Evolutionary conservation across 371 early-diverging fungal species (phyloP), one percentile per base, ranked within the genome.

Genomic region (Rhizopus sp.): DNA sequence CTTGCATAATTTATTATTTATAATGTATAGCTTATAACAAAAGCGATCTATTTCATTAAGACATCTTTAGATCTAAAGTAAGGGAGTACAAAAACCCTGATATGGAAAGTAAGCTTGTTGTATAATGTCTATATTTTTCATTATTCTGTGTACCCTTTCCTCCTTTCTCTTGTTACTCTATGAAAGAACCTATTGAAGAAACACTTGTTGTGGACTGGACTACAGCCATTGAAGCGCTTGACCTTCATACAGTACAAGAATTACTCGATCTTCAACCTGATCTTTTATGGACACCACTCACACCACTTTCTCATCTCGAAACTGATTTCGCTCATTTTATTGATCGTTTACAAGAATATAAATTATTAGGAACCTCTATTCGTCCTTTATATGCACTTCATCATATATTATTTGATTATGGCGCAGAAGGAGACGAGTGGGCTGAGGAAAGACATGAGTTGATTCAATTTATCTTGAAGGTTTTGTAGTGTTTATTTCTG

Each of bases 381-480:
- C 50, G 60, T 5, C 63, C 63, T 23, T 50, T 68, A 5, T 63
- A 63, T 46, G 58, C 64, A 6, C 59, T 68, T 47, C 68, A 68
- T 17, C 60, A 68, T 48, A 53, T 68, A 10, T 37, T 68, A 10
- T 59, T 60, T 34, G 63, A 68, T 29, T 60, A 63, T 48, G 58
- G 58, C n/a, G 40, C 62, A 30, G 41, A 50, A 47, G 62, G 53
- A 23, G 66, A 66, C 16, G 66, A 66, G 32, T 62, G 62, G 66
- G 56, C 56, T 2, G 53, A 49, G 42, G 66, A 65, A 17, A 47
- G 66, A 31, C 45, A 47, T 38, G 66, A 53, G 38, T 31, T 62
- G 17, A 57, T 66, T 6, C 55, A 66, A 31, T 66, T 54, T 17
- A 56, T 66, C 30, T 47, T 61, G 32, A 58, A 66, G 53, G 66